Conservation (phyloP, 2,329 filamentous ascomycete species). For the Aspergillus candidus region DNA sequence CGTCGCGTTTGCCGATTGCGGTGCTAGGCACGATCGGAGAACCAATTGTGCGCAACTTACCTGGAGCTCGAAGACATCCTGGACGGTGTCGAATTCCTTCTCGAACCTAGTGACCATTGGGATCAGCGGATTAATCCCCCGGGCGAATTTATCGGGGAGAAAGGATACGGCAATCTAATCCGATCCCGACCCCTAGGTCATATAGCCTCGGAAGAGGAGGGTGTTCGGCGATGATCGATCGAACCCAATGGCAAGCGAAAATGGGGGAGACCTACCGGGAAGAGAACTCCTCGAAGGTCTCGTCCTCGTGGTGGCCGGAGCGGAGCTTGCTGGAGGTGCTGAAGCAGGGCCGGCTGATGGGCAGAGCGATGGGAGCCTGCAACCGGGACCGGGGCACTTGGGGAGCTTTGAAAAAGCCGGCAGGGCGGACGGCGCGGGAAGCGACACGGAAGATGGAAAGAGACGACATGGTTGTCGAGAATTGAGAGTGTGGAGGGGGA, state of each 20-base stretch:
- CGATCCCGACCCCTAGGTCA: neutral
- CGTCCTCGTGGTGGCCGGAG: slow-evolving; percentile 68
- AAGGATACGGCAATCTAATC: neutral
- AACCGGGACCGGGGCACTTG: slow-evolving; percentile 55
- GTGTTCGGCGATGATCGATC: too few species aligned
- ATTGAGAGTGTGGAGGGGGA: slow-evolving; percentile 1
- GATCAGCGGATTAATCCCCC: slow-evolving; percentile 24
- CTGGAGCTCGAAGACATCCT: slow-evolving; percentile 99
- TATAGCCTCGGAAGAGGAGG: too few species aligned
- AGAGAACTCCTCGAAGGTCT: slow-evolving; percentile 98
- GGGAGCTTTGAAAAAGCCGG: slow-evolving; percentile 58
- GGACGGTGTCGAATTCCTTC: slow-evolving; percentile 96
- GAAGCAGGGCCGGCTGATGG: slow-evolving; percentile 56
- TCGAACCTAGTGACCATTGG: slow-evolving; percentile 68
- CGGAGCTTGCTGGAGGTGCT: slow-evolving; percentile 51
- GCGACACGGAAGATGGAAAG: slow-evolving; percentile 64
- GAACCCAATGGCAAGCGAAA: slow-evolving; percentile 20
- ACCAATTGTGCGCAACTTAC: slow-evolving; percentile 47
- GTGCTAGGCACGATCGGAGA: too few species aligned
- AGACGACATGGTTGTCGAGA: slow-evolving; percentile 53
- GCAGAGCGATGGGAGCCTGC: slow-evolving; percentile 49
- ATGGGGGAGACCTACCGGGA: slow-evolving; percentile 63
- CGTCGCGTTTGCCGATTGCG: too few species aligned
- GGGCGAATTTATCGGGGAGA: too few species aligned
- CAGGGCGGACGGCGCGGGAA: slow-evolving; percentile 57